phyloP scores from a whole-genome alignment of 1,284 basidiomycete species.

The Ustilago xerochloae region DNA sequence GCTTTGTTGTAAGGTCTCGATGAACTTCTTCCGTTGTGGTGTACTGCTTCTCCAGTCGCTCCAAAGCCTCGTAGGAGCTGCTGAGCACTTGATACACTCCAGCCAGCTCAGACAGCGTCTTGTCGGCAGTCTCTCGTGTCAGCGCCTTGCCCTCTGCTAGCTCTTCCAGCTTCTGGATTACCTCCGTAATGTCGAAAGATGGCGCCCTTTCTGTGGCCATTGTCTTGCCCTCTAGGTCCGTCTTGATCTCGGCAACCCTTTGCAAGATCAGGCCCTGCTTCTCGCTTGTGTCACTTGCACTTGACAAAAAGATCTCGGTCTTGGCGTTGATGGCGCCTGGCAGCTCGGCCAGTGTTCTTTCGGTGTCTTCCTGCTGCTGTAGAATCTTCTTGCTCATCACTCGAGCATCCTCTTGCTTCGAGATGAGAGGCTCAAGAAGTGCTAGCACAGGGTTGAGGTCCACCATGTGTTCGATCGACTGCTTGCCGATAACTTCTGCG shows the following conservation, averaged over 20 bases:
- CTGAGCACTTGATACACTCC: constrained; percentile 33
- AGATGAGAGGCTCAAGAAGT: constrained; percentile 57
- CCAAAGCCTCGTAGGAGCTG: constrained; percentile 30
- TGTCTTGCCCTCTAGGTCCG: constrained; percentile 6
- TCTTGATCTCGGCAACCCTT: constrained; percentile 23
- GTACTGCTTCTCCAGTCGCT: constrained; percentile 18
- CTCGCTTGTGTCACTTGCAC: constrained; percentile 17
- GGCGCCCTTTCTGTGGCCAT: not conserved
- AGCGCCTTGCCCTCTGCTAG: constrained; percentile 6
- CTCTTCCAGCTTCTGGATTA: constrained; percentile 23
- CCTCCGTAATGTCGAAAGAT: not conserved
- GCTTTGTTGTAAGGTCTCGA: not conserved
- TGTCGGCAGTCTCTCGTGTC: constrained; percentile 28
- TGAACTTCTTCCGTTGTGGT: constrained; percentile 19
- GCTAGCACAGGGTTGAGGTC: constrained; percentile 58
- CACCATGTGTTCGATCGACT: constrained; percentile 56
- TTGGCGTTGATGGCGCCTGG: constrained; percentile 59
- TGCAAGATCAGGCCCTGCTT: constrained; percentile 19
- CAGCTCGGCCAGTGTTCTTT: constrained; percentile 46
- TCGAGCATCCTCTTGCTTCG: constrained; percentile 52
- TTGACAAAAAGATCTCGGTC: constrained; percentile 56
- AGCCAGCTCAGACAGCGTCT: constrained; percentile 31
- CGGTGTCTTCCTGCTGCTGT: constrained; percentile 53
- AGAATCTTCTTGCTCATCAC: constrained; percentile 40
- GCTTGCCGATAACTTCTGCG: constrained; percentile 49